phyloP scores from a whole-genome alignment of 306 rosid species.

The Rosa rugosa region DNA sequence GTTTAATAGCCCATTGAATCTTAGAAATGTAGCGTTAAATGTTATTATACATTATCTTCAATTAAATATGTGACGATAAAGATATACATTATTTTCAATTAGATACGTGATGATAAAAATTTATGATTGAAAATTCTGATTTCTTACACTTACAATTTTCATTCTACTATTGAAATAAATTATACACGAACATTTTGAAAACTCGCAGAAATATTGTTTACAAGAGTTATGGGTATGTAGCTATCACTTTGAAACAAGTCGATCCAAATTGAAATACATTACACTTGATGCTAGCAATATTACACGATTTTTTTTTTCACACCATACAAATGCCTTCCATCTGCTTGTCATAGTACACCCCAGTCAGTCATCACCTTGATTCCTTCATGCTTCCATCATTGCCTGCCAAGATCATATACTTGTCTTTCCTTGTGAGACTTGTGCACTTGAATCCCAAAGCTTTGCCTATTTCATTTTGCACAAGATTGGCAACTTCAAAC shows the following conservation, averaged over 20 bases:
- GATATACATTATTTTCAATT: no score
- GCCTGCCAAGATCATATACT: constrained; percentile 62
- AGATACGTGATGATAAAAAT: not conserved
- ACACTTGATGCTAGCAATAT: not conserved
- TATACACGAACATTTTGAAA: not conserved
- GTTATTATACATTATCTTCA: not conserved
- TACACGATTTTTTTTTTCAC: not conserved
- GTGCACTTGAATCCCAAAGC: constrained; percentile 61
- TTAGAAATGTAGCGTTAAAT: not conserved
- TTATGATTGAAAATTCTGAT: not conserved
- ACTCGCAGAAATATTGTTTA: not conserved
- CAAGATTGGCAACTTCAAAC: constrained; percentile 67
- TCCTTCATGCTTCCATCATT: constrained; percentile 42
- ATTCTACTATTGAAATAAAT: not conserved
- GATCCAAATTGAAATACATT: not conserved
- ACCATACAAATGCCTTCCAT: not conserved
- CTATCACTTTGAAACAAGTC: not conserved
- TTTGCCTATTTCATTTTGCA: constrained; percentile 52
- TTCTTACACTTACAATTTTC: not conserved
- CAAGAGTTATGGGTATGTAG: not conserved
- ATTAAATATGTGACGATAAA: no score
- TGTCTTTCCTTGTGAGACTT: constrained; percentile 57
- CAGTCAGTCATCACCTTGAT: not conserved
- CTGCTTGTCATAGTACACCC: not conserved
- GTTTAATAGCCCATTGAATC: not conserved